Evolutionary conservation across 2,329 filamentous ascomycete genomes (phyloP).

Genomic region (Fusarium gaditjirri): DNA sequence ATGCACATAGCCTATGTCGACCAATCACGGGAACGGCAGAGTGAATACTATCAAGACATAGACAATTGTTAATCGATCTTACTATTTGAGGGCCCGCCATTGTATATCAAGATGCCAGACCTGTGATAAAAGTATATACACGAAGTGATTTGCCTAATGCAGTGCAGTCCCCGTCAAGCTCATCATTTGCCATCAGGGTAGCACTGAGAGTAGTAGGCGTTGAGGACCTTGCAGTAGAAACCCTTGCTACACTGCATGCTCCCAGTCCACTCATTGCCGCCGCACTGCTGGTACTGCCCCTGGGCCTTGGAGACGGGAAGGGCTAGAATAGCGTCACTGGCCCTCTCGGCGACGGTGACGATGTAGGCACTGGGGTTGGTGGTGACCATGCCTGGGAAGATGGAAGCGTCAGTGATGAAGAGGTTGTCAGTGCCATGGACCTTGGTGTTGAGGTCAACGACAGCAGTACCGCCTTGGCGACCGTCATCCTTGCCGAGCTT

Average conservation of each 20-base stretch:
- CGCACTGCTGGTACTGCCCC: conserved; percentile 7
- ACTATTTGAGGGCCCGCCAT: not conserved
- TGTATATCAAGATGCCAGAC: not conserved
- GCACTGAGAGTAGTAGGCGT: conserved; percentile 6
- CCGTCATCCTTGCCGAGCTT: conserved; percentile 15
- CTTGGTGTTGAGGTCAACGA: conserved; percentile 20
- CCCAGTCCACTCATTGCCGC: conserved; percentile 2
- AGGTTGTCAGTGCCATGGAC: conserved; percentile 17
- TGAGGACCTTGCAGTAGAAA: conserved; percentile 1
- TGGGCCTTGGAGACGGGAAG: conserved; percentile 8
- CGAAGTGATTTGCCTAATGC: not conserved
- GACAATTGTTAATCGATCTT: fast-evolving
- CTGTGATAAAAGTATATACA: not conserved
- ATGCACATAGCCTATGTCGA: not conserved
- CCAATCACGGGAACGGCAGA: no score
- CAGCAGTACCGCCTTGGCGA: conserved; percentile 4
- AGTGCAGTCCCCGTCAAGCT: not conserved
- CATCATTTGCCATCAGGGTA: not conserved
- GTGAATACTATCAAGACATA: not conserved
- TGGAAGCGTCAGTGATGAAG: conserved; percentile 5
- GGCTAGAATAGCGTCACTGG: conserved; percentile 6
- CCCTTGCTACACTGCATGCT: conserved; percentile 13
- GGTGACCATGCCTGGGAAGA: conserved; percentile 15
- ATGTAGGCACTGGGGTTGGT: conserved; percentile 2
- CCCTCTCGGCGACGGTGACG: not conserved